Base-by-base conservation (phyloP, 768 basidiomycete species). In the Hebeloma cylindrosporum region DNA sequence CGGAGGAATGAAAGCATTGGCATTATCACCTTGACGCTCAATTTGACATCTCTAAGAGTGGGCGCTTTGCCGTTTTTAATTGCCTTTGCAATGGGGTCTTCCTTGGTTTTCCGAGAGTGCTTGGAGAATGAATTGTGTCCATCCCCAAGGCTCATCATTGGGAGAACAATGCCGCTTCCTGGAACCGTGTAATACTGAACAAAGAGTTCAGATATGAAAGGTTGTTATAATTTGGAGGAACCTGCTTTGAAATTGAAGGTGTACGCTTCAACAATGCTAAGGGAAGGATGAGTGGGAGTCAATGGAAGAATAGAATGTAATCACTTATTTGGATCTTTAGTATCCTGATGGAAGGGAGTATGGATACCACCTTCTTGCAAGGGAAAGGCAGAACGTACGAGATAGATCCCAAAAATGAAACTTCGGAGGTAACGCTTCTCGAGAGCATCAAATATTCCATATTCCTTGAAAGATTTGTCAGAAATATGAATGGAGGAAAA, bases 361-460 rank as follows among this genome's bases (percentile, higher is more conserved):
- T 44, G 14, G 32, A 47, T 31, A 28, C 43, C 11, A 34, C 16
- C n/a, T 9, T 7, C 7, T 20, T 14, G 3, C 16, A 27, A 31
- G 34, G 23, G 16, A 25, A 14, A 33, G 31, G 22, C 32, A 43
- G 18, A 25, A 65, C 78, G 47, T 43, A 92, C 92, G 47, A 93
- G 66, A 59, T 90, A 93, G 40, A 93, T 78, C 5, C 83, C 90
- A 53, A 93, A 89, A 40, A 92, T 83, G 62, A 91, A 90, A 56
- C 85, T 88, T 36, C 79, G 81, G 34, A 94, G 77, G 64, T 91
- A 94, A 52, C 82, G 83, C 58, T 85, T 90, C 58, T 89, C 78
- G 25, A 94, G 67, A 0, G 92, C 92, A 48, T 93, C 86, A 51
- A 88, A 91, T 31, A 93, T 89, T 0, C 92, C 92, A 45, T 80